A percentile compares a stretch with the other conserved stretches of the same genome.
Conservation (phyloP, 805 yeast species). For the Pichia rugopelliculosa region DNA sequence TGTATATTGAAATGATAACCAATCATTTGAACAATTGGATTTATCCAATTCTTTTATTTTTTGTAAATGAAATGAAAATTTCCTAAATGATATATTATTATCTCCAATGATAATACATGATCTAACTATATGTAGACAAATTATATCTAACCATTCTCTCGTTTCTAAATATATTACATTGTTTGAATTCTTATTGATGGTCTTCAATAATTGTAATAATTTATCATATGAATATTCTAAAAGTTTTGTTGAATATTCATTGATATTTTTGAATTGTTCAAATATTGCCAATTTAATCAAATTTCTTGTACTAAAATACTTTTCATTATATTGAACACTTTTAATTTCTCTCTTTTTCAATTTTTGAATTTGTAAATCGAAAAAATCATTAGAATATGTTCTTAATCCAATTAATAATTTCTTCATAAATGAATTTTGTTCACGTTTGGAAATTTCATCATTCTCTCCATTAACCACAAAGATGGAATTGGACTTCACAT, state of each 20-base stretch:
- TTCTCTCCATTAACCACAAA: conserved; percentile 4
- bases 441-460: conserved; percentile 6
- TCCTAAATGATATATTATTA: conserved; percentile 51
- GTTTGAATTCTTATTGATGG: conserved; percentile 16
- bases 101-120: conserved; percentile 52
- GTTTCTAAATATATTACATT: conserved; percentile 35
- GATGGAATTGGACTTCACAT: conserved; percentile 1
- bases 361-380: conserved; percentile 32
- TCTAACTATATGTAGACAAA: conserved; percentile 57
- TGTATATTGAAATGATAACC: conserved; percentile 59
- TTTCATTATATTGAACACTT: conserved; percentile 17
- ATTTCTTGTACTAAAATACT: conserved; percentile 42
- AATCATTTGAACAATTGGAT: conserved; percentile 22
- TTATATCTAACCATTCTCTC: conserved; percentile 47
- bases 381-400: conserved; percentile 39
- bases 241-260: conserved; percentile 41
- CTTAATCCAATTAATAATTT: conserved; percentile 32
- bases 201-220: conserved; percentile 33
- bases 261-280: conserved; percentile 39
- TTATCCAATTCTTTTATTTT: conserved; percentile 30
- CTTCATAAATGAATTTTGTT: conserved; percentile 26
- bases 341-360: conserved; percentile 33
- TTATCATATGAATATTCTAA: conserved; percentile 50
- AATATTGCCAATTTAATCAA: conserved; percentile 44
- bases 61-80: conserved; percentile 57